Percentiles rank a stretch among this genome's conserved stretches.
Conservation (phyloP, 768 basidiomycete genomes). For the Pleurotus tuber-regium region DNA sequence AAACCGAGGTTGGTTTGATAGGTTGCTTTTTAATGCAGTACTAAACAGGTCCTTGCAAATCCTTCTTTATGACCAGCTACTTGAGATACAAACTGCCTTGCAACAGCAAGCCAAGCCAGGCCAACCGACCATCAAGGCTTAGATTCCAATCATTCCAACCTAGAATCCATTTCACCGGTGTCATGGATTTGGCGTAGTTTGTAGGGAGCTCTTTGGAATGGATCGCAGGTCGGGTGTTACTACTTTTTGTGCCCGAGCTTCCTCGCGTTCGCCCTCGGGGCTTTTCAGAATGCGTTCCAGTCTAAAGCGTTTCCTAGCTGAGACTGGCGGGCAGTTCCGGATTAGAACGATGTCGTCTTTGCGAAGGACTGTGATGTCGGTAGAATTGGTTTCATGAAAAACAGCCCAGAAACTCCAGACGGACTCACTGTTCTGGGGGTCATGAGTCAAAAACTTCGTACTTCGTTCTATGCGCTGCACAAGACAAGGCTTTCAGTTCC, state of each 20-base stretch:
- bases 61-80: conserved; percentile 40
- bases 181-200: conserved; percentile 12
- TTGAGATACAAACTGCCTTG: conserved; percentile 62
- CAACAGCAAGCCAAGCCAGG: conserved; percentile 36
- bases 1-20: conserved; percentile 65
- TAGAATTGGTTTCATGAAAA: not conserved
- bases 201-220: conserved; percentile 10
- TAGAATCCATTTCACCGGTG: not conserved
- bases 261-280: conserved; percentile 60
- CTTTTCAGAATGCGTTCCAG: conserved; percentile 67
- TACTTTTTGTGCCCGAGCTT: conserved; percentile 2
- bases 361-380: conserved; percentile 47
- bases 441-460: conserved; percentile 79
- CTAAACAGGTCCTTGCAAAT: no score
- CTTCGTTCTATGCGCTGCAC: conserved; percentile 66
- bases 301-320: conserved; percentile 74
- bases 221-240: not conserved
- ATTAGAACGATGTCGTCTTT: conserved; percentile 72
- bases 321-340: conserved; percentile 79
- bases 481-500: conserved; percentile 10
- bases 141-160: not conserved
- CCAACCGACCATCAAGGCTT: conserved; percentile 6
- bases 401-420: not conserved
- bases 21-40: no score
- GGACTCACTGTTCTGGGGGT: conserved; percentile 64